A percentile compares a stretch with the other conserved stretches of the same genome.
phyloP scores from a whole-genome alignment of 148 eudicot genomes.

The Nepenthes gracilis region DNA sequence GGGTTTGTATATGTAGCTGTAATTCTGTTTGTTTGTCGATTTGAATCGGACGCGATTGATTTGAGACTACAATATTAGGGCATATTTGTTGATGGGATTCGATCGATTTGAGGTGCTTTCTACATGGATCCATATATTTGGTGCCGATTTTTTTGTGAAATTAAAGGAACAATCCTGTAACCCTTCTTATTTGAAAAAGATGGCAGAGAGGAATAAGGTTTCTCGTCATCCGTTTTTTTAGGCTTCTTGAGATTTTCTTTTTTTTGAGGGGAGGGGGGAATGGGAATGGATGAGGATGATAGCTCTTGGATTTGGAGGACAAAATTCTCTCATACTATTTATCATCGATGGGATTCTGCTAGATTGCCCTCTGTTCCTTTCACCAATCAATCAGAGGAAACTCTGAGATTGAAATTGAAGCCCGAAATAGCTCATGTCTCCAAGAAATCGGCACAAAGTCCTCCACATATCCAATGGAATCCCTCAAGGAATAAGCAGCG shows the following conservation, averaged over 20 bases:
- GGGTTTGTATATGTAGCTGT: no score
- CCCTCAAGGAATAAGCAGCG: slow-evolving; percentile 41
- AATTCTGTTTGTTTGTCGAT: no score
- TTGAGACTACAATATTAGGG: neutral
- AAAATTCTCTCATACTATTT: slow-evolving; percentile 68
- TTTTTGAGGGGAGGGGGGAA: slow-evolving; percentile 3
- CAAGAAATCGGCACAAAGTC: slow-evolving; percentile 12
- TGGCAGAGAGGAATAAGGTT: neutral
- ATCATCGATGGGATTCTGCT: slow-evolving; percentile 49
- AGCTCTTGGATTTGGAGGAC: slow-evolving; percentile 76
- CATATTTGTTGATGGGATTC: slow-evolving; percentile 22
- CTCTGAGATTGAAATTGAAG: slow-evolving; percentile 22
- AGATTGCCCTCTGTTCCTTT: slow-evolving; percentile 36
- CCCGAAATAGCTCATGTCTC: slow-evolving; percentile 13
- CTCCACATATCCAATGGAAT: slow-evolving; percentile 22
- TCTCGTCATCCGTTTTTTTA: slow-evolving; percentile 14
- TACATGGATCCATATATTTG: slow-evolving; percentile 12
- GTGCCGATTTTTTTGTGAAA: slow-evolving; percentile 9
- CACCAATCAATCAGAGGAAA: slow-evolving; percentile 14
- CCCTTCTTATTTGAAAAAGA: neutral
- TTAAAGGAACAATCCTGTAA: neutral
- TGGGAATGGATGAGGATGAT: slow-evolving; percentile 55
- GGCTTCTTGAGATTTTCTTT: neutral
- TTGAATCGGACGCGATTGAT: no score
- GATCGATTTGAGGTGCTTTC: slow-evolving; percentile 3